Evolutionary conservation across 495 filamentous ascomycete genomes (phyloP).

Genomic region (Bacidia gigantensis): DNA sequence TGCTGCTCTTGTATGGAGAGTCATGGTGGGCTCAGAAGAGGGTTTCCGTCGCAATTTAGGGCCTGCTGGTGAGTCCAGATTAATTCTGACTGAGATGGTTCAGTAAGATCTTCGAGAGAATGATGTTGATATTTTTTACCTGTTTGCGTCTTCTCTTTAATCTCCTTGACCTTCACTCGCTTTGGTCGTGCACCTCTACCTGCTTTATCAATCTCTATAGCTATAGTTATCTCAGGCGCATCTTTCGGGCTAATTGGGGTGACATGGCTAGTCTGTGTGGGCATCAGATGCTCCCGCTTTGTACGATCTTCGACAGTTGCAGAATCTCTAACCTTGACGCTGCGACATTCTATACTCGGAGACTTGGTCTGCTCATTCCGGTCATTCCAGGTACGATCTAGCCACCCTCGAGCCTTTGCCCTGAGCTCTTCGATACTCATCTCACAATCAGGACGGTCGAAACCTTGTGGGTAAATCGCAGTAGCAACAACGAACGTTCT

Average conservation of each 20-base stretch:
- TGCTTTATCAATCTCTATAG: conserved; percentile 26
- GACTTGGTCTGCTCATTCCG: conserved; percentile 9
- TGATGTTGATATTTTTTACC: conserved; percentile 36
- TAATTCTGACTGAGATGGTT: conserved; percentile 64
- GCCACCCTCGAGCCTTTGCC: conserved; percentile 67
- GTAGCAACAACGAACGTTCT: conserved; percentile 76
- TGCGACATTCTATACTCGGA: too few relatives aligned
- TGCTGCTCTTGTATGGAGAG: conserved; percentile 83
- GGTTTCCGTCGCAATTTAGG: conserved; percentile 65
- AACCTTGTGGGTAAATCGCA: conserved; percentile 64
- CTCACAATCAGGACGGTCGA: conserved; percentile 48
- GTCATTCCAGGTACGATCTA: conserved; percentile 49
- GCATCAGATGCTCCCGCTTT: too few relatives aligned
- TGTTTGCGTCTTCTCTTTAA: conserved; percentile 69
- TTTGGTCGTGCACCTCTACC: conserved; percentile 30
- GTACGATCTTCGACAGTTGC: too few relatives aligned
- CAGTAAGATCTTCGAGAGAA: conserved; percentile 8
- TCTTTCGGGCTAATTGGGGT: background rate
- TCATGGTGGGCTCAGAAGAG: conserved; percentile 82
- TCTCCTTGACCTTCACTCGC: conserved; percentile 63
- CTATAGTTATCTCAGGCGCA: conserved; percentile 9
- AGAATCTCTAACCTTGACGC: too few relatives aligned
- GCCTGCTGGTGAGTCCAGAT: conserved; percentile 71
- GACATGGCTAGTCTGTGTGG: too few relatives aligned
- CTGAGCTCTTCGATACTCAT: conserved; percentile 83